Base-by-base conservation (phyloP, 306 rosid genomes). In the Fragaria vesca region DNA sequence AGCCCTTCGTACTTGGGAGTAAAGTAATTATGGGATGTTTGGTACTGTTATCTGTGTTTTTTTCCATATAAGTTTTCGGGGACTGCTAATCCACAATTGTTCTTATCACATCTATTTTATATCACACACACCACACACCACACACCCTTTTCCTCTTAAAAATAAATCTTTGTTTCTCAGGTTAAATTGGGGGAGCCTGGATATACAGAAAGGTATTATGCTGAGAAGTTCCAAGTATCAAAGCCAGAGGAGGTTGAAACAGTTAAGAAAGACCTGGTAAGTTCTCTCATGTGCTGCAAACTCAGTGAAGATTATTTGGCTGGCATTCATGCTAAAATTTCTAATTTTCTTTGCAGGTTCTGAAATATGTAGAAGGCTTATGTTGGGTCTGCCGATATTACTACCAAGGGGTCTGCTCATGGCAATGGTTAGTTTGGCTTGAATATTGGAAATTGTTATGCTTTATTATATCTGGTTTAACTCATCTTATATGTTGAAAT, bases 381-480 rank as follows among this genome's bases (percentile, higher is more conserved):
- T 92, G 97, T 77, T 95, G 99, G 99, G 97, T 95, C 54, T 89
- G 97, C 80, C 97, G 93, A 54, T 95, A 95, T 81, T 95, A 95
- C 85, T 93, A 89, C 85, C 97, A 93, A 83, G 99, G 99, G 62
- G 97, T 95, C 71, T 91, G 97, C 89, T 95, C 99, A 40, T 95
- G 99, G 99, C 92, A 77, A 78, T 95, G 99, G 99, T 95, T 78
- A 80, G 91, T 83, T 71, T 61, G 60, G 42, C 45, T 50, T 54
- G 74, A 43, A 50, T 68, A 24, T 12, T 75, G 34, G 69, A 54
- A 72, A 32, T 1, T 18, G 36, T 76, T 52, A 61, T 42, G 72
- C 47, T 66, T 75, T 54, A 71, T 69, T 52, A 76, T 66, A 30
- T 7, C 80, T 66, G 4, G 30, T 65, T 67, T 73, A 17, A 54